A percentile compares a stretch with the other conserved stretches of the same genome.
Evolutionary conservation across 78 protist species (phyloP).

Genomic region (Speleostelium caveatum): DNA sequence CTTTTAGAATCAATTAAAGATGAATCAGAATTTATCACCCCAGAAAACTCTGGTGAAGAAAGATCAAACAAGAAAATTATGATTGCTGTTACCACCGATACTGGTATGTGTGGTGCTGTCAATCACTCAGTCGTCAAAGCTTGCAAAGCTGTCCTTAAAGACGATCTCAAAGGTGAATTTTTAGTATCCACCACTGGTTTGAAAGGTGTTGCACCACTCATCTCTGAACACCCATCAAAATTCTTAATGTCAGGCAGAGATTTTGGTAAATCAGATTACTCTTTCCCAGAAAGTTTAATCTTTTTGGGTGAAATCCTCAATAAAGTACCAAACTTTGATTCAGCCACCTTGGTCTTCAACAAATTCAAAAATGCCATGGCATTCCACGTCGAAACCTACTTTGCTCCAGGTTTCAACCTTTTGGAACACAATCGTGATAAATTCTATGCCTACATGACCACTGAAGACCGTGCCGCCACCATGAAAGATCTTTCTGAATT

Average conservation of each 20-base stretch:
- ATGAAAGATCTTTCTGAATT: constrained; percentile 79
- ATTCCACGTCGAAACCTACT: constrained; percentile 29
- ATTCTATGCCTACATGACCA: constrained; percentile 41
- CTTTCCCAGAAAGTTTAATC: constrained; percentile 49
- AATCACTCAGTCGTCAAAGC: constrained; percentile 57
- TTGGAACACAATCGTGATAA: constrained; percentile 62
- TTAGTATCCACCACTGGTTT: constrained; percentile 40
- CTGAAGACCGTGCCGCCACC: constrained; percentile 73
- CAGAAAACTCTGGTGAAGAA: constrained; percentile 18
- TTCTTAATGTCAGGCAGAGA: constrained; percentile 18
- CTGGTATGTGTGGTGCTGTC: constrained; percentile 84
- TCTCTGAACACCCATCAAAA: constrained; percentile 17
- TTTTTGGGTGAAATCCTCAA: constrained; percentile 28
- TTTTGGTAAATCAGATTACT: constrained; percentile 60
- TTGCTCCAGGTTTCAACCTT: constrained; percentile 71
- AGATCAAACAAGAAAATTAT: constrained; percentile 50
- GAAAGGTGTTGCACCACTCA: constrained; percentile 52
- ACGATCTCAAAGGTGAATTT: constrained; percentile 2
- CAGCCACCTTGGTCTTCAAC: constrained; percentile 64
- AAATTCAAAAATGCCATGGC: constrained; percentile 69
- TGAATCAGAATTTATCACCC: background rate
- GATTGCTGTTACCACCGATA: constrained; percentile 78
- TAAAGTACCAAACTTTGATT: constrained; percentile 51
- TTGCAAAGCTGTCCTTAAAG: constrained; percentile 30
- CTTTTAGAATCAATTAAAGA: background rate